A percentile compares a stretch with the other conserved stretches of the same genome.
phyloP scores from a whole-genome alignment of 2,329 filamentous ascomycete species.

The Penicillium sp. region DNA sequence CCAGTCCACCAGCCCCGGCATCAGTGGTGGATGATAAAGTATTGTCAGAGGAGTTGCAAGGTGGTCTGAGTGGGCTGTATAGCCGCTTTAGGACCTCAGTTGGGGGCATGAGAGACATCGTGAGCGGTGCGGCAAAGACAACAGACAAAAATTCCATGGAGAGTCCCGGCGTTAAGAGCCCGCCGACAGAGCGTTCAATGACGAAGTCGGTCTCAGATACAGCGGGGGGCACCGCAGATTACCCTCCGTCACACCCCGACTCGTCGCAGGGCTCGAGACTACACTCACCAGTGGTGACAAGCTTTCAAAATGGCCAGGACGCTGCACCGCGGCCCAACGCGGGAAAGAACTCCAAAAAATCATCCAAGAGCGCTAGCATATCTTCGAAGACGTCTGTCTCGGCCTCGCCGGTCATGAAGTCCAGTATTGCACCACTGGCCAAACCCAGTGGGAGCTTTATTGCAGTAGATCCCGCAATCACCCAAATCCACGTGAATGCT shows the following conservation, averaged over 20 bases:
- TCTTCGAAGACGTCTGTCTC: conserved; percentile 44
- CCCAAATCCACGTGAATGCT: conserved; percentile 46
- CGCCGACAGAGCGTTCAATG: conserved; percentile 27
- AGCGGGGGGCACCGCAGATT: conserved; percentile 19
- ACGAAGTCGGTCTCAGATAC: conserved; percentile 27
- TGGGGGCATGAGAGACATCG: conserved; percentile 62
- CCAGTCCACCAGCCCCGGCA: conserved; percentile 60
- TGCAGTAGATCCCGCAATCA: conserved; percentile 47
- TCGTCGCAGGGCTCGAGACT: conserved; percentile 39
- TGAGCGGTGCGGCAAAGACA: conserved; percentile 34
- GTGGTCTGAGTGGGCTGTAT: conserved; percentile 85
- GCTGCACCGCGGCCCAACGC: conserved; percentile 17
- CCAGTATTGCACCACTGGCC: conserved; percentile 37
- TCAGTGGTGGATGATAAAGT: conserved; percentile 65
- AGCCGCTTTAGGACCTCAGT: conserved; percentile 79
- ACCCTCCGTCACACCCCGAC: conserved; percentile 26
- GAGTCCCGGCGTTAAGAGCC: conserved; percentile 24
- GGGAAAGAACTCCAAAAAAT: conserved; percentile 38
- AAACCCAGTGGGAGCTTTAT: conserved; percentile 32
- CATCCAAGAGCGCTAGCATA: conserved; percentile 44
- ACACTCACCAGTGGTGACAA: conserved; percentile 36
- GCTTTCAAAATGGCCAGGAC: conserved; percentile 33
- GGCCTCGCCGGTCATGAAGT: conserved; percentile 37
- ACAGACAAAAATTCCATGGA: conserved; percentile 30
- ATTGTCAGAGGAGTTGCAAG: conserved; percentile 71